Evolutionary conservation across 139 green algal species (phyloP), one percentile per base, ranked within the genome.

Genomic region (Monoraphidium neglectum): DNA sequence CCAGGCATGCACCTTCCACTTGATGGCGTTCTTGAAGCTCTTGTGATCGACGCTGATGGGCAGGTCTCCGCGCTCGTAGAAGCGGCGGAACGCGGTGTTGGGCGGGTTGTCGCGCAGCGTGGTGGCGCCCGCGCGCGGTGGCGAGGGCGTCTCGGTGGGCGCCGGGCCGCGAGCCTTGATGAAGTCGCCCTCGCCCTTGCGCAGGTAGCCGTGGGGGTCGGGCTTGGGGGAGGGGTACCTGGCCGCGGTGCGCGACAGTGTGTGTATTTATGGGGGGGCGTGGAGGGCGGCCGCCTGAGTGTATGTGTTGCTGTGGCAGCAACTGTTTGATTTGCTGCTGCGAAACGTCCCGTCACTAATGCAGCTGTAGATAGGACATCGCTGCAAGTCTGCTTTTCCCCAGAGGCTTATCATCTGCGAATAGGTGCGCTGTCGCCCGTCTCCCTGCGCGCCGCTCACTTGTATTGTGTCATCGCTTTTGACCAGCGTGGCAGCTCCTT

Each of bases 1-100:
- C 43, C 67, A 43, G 46, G n/a, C 15, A 47, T 33, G 26, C 24
- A 79, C 83, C 82, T 93, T 96, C 91, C 91, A 96, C 60, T 78
- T 85, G 70, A 96, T 90, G 6, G 81, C 85, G 73, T 93, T 96
- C 82, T 92, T 92, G 56, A 83, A 79, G 26, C 85, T 83, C 66
- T 77, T 82, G 73, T 95, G 90, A 54, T 94, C 91, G 38, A 97
- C 87, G 28, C 64, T 56, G 12, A 94, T 77, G 4, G 92, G 92
- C 67, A 97, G 78, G 75, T 93, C 91, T 1, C 88, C 89, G 18
- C 88, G 78, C 62, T 95, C 87, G 80, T 97, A 97, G 68, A 94
- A 91, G 8, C 78, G 76, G 60, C 92, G 74, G 76, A 97, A 97
- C 15, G 81, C 85, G 28, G 84, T 89, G 79, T 92, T 91, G n/a